These are phyloP conservation scores for Pseudohalonectria lignicola DNA, from an alignment of 2,329 filamentous ascomycete species.

Conservation along the genomic window DNA sequence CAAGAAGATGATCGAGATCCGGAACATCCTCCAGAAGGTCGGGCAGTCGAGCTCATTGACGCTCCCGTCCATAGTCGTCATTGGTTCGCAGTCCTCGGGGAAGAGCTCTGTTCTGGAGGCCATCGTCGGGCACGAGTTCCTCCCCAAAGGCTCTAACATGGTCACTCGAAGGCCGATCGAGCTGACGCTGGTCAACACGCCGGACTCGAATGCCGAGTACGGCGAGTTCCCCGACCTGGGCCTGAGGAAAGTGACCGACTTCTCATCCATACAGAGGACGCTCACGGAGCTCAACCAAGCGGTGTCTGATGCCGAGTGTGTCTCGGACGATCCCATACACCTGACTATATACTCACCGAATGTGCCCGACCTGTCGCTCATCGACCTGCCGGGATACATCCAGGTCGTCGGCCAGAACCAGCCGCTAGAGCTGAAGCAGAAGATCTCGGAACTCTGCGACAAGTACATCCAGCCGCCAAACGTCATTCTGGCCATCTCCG, in stretches of 20 bases:
- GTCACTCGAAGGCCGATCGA: slow-evolving; percentile 94
- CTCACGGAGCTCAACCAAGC: slow-evolving; percentile 91
- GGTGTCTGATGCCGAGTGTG: slow-evolving; percentile 81
- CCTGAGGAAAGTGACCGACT: slow-evolving; percentile 82
- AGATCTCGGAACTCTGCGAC: slow-evolving; percentile 91
- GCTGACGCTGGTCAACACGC: slow-evolving; percentile 90
- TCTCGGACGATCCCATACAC: slow-evolving; percentile 93
- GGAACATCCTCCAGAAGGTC: slow-evolving; percentile 80
- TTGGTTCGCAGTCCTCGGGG: slow-evolving; percentile 94
- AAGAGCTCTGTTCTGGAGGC: slow-evolving; percentile 96
- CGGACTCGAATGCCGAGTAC: slow-evolving; percentile 76
- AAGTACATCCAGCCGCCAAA: slow-evolving; percentile 97
- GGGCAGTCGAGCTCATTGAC: slow-evolving; percentile 84
- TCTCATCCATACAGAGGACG: slow-evolving; percentile 82
- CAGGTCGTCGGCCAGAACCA: slow-evolving; percentile 90
- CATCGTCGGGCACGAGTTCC: slow-evolving; percentile 93
- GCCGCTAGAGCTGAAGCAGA: slow-evolving; percentile 82
- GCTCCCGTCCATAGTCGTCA: slow-evolving; percentile 95
- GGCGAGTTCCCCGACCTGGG: slow-evolving; percentile 93
- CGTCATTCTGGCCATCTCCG: slow-evolving; percentile 92
- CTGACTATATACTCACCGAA: slow-evolving; percentile 91
- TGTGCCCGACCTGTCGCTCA: slow-evolving; percentile 89
- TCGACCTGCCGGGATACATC: slow-evolving; percentile 94
- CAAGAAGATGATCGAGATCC: slow-evolving; percentile 99
- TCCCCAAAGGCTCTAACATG: slow-evolving; percentile 98